These are phyloP conservation scores for Penicillium occitanis DNA, from an alignment of 2,329 filamentous ascomycete genomes.

Conservation along the genomic window DNA sequence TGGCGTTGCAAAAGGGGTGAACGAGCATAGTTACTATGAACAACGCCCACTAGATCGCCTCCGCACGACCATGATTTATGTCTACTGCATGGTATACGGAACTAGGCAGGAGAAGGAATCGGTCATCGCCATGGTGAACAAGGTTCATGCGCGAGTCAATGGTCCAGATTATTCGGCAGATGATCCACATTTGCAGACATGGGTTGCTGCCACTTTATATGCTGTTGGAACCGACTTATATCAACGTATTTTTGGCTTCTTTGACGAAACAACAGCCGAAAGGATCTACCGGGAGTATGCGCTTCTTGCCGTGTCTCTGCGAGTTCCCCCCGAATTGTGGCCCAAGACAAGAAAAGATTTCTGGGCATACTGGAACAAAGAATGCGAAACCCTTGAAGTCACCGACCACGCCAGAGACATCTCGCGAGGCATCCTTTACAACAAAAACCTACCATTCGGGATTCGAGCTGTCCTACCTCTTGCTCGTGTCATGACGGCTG, in stretches of 20 bases:
- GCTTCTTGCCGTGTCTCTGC: constrained; percentile 24
- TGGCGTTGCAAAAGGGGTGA: constrained; percentile 39
- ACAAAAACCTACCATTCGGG: constrained; percentile 30
- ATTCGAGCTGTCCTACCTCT: constrained; percentile 22
- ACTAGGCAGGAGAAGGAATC: constrained; percentile 34
- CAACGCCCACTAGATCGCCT: constrained; percentile 39
- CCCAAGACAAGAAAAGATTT: constrained; percentile 28
- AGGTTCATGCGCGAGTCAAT: constrained; percentile 35
- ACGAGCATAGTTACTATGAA: constrained; percentile 42
- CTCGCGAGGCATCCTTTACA: constrained; percentile 16
- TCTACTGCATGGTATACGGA: constrained; percentile 24
- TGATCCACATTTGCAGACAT: constrained; percentile 41
- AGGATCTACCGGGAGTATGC: neutral
- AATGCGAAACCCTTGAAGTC: constrained; percentile 29
- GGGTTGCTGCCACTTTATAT: constrained; percentile 45
- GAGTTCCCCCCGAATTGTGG: constrained; percentile 40
- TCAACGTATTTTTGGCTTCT: constrained; percentile 27
- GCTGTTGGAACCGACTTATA: constrained; percentile 39
- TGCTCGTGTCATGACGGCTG: neutral
- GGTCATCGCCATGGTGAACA: constrained; percentile 41
- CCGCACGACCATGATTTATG: constrained; percentile 22
- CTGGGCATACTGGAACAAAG: constrained; percentile 37
- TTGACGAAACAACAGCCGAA: neutral
- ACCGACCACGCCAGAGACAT: neutral
- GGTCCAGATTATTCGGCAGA: constrained; percentile 38